phyloP scores from a whole-genome alignment of 768 basidiomycete species.

The Hypholoma fasciculare region DNA sequence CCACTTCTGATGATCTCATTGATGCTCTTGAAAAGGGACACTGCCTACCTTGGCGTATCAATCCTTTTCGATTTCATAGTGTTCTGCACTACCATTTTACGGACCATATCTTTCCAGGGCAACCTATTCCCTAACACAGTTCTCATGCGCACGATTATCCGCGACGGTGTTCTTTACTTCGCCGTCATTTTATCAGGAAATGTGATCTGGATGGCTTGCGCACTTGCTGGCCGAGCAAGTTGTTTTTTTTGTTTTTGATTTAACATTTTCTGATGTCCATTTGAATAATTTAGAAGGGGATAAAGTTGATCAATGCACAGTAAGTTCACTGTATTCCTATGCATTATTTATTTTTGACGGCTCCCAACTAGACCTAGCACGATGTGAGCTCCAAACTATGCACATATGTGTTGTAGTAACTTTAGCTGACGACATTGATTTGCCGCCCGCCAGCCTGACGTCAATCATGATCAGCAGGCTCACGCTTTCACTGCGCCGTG shows the following conservation, averaged over 20 bases:
- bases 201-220: constrained; percentile 26
- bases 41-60: constrained; percentile 23
- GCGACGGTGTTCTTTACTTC: constrained; percentile 27
- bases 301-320: constrained; percentile 30
- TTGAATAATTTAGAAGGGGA: constrained; percentile 16
- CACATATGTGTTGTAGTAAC: not conserved
- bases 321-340: constrained; percentile 8
- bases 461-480: constrained; percentile 30
- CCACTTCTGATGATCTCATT: not conserved
- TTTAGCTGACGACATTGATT: not conserved
- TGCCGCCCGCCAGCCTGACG: constrained; percentile 20
- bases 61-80: constrained; percentile 28
- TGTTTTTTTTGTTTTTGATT: no score
- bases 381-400: constrained; percentile 8
- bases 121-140: constrained; percentile 4
- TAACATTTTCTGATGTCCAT: no score
- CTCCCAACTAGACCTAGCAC: constrained; percentile 20
- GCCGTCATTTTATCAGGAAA: constrained; percentile 26
- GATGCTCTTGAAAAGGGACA: constrained; percentile 19
- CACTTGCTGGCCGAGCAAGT: constrained; percentile 23
- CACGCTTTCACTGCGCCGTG: constrained; percentile 24
- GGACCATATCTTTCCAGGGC: constrained; percentile 10
- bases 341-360: not conserved
- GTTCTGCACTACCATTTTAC: constrained; percentile 20
- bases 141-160: constrained; percentile 21